Evolutionary conservation across 2,329 filamentous ascomycete genomes (phyloP).

Genomic region (Fusarium bactridioides): DNA sequence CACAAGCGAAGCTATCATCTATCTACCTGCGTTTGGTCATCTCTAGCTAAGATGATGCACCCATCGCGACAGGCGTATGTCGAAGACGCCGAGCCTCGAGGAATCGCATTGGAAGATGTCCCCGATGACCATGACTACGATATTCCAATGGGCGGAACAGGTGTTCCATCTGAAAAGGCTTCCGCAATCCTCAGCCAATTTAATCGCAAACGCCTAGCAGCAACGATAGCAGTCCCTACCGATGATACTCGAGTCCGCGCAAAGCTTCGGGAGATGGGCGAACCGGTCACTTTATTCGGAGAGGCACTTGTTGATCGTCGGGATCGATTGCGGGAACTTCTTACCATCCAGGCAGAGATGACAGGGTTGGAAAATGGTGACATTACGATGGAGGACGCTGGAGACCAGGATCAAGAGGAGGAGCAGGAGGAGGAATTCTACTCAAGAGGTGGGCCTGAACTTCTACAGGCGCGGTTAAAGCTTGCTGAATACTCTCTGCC

Average conservation of each 20-base stretch:
- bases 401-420: constrained; percentile 67
- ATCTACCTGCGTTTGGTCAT: neutral
- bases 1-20: neutral
- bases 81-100: constrained; percentile 75
- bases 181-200: constrained; percentile 89
- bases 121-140: constrained; percentile 84
- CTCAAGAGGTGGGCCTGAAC: constrained; percentile 77
- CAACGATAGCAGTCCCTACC: constrained; percentile 89
- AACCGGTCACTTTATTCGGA: constrained; percentile 93
- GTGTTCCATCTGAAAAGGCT: constrained; percentile 80
- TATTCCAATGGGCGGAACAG: constrained; percentile 69
- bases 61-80: constrained; percentile 93
- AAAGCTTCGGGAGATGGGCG: constrained; percentile 83
- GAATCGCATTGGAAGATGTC: constrained; percentile 59
- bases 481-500: constrained; percentile 88
- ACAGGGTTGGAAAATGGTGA: constrained; percentile 64
- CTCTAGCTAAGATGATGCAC: constrained; percentile 69
- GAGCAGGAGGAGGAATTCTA: constrained; percentile 96
- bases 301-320: constrained; percentile 86
- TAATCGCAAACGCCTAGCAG: constrained; percentile 87
- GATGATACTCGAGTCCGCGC: constrained; percentile 88
- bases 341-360: constrained; percentile 76
- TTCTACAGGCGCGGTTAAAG: constrained; percentile 78
- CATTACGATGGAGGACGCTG: constrained; percentile 67
- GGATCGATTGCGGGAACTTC: constrained; percentile 82